Conservation (phyloP, 768 basidiomycete genomes). For the Termitomyces sp. region DNA sequence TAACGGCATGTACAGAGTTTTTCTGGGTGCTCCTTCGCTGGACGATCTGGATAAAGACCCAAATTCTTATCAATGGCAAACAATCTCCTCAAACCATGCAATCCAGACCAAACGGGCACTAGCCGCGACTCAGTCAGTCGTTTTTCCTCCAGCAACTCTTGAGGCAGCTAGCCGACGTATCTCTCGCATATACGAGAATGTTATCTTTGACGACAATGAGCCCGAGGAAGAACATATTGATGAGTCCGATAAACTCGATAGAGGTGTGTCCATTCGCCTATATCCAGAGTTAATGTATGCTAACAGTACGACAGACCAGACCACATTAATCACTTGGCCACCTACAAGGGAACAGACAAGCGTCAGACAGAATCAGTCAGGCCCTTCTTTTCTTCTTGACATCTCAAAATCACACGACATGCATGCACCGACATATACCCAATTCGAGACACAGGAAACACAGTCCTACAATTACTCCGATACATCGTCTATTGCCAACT, state of each 20-base stretch:
- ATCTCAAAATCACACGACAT: constrained; percentile 17
- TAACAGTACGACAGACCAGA: constrained; percentile 32
- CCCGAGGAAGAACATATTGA: background rate
- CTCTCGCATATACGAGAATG: constrained; percentile 66
- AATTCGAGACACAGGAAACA: constrained; percentile 39
- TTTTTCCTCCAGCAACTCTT: constrained; percentile 52
- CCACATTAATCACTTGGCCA: constrained; percentile 57
- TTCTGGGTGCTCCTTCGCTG: constrained; percentile 46
- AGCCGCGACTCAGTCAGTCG: constrained; percentile 20
- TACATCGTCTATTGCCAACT: constrained; percentile 66
- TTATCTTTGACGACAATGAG: constrained; percentile 54
- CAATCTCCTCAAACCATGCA: constrained; percentile 28
- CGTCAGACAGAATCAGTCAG: constrained; percentile 12
- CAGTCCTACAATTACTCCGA: constrained; percentile 58
- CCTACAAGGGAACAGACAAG: constrained; percentile 33
- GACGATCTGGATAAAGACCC: constrained; percentile 33
- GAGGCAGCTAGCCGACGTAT: constrained; percentile 69
- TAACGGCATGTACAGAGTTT: constrained; percentile 52
- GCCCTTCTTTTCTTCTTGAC: constrained; percentile 27
- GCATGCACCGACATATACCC: constrained; percentile 10
- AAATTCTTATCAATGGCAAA: constrained; percentile 42
- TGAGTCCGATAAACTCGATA: background rate
- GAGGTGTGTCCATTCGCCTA: background rate
- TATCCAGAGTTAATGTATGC: background rate
- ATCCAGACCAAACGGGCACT: background rate